Conservation (phyloP, 257 asterid genomes). For the Nicotiana sylvestris region DNA sequence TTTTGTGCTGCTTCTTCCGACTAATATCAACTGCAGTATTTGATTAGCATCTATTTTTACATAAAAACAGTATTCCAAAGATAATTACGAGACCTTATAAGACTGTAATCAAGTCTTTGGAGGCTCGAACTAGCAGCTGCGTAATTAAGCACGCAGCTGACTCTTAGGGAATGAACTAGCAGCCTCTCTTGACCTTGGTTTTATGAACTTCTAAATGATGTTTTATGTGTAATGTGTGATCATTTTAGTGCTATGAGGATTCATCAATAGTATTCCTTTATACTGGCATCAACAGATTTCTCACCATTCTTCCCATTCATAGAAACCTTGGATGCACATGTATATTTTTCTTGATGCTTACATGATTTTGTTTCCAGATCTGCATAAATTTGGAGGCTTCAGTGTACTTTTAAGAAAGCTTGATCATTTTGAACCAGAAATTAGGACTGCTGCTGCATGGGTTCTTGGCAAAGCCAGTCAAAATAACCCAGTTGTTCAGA, state of each 20-base stretch:
- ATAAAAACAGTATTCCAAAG: neutral
- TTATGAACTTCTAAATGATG: neutral
- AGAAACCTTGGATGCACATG: neutral
- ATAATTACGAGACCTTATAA: neutral
- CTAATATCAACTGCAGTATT: neutral
- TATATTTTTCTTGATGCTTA: neutral
- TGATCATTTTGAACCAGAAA: constrained; percentile 39
- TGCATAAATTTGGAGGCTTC: constrained; percentile 78
- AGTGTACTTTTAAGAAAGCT: constrained; percentile 48
- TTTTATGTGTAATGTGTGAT: neutral
- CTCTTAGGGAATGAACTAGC: neutral
- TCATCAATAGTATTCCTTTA: neutral
- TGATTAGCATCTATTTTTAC: neutral
- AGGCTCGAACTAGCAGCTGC: neutral
- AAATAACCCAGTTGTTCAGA: constrained; percentile 71
- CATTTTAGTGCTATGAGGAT: neutral
- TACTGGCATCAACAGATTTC: neutral
- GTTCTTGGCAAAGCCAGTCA: constrained; percentile 87
- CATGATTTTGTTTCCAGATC: constrained; percentile 32
- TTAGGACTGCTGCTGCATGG: constrained; percentile 73
- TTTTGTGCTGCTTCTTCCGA: neutral
- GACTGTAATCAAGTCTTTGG: neutral
- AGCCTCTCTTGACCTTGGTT: neutral
- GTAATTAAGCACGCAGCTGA: neutral
- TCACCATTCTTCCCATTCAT: neutral